Conservation (phyloP, 2,329 filamentous ascomycete species). For the Byssothecium circinans region DNA sequence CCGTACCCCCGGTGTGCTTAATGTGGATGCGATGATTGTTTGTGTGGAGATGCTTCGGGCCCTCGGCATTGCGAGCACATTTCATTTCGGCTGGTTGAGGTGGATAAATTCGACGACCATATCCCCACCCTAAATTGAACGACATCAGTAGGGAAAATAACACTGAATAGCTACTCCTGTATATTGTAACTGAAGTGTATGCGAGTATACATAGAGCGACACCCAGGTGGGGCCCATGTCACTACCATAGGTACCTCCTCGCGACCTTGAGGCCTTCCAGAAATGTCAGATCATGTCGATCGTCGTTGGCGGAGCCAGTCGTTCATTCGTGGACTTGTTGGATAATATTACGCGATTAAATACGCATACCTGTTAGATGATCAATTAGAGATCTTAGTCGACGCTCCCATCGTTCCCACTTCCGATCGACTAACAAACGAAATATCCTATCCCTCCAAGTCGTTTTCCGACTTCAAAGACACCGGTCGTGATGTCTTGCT, state of each 20-base stretch:
- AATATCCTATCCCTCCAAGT: neutral
- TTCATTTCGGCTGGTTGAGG: constrained; percentile 6
- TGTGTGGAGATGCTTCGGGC: constrained; percentile 2
- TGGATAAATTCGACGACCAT: constrained; percentile 5
- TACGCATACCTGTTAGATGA: neutral
- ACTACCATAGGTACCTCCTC: too few relatives aligned
- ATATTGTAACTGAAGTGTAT: neutral
- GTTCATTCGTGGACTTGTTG: too few relatives aligned
- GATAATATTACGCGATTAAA: neutral
- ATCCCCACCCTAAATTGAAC: neutral
- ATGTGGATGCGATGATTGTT: neutral
- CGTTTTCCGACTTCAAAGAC: neutral
- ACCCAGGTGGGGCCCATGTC: too few relatives aligned
- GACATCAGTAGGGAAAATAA: neutral
- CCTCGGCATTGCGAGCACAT: neutral
- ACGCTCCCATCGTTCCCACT: constrained; percentile 1
- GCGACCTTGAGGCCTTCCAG: too few relatives aligned
- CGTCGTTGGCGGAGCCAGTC: too few relatives aligned
- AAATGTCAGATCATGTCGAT: too few relatives aligned
- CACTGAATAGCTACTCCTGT: neutral
- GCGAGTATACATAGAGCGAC: neutral
- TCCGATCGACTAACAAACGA: neutral
- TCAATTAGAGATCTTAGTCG: constrained; percentile 2
- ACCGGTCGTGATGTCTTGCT: neutral
- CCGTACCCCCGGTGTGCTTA: neutral